phyloP scores from a whole-genome alignment of 495 filamentous ascomycete genomes.

The Sordaria brevicollis region DNA sequence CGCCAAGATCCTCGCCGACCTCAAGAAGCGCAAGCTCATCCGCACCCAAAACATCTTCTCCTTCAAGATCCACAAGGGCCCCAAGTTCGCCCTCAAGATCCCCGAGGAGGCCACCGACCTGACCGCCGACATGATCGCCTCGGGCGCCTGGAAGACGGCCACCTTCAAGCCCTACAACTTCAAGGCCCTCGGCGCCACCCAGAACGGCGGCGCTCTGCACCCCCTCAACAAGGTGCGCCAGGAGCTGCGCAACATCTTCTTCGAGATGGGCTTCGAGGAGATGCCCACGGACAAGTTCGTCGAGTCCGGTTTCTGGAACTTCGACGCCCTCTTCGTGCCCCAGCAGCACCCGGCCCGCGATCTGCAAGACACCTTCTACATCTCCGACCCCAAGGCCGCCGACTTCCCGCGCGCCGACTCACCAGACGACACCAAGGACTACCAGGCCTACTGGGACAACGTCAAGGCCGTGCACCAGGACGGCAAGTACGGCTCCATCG shows the following conservation, averaged over 20 bases:
- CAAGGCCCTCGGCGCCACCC: constrained; percentile 72
- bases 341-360: constrained; percentile 97
- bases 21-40: constrained; percentile 84
- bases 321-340: constrained; percentile 92
- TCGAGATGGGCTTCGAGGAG: constrained; percentile 81
- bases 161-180: constrained; percentile 97
- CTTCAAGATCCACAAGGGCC: constrained; percentile 73
- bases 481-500: constrained; percentile 86
- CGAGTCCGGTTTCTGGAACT: constrained; percentile 97
- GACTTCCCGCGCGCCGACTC: constrained; percentile 52
- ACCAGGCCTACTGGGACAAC: constrained; percentile 78
- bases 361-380: constrained; percentile 96
- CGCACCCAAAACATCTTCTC: constrained; percentile 71
- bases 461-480: constrained; percentile 70
- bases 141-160: constrained; percentile 71
- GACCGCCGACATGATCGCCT: constrained; percentile 82
- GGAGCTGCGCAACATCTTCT: constrained; percentile 83
- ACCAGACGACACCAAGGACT: constrained; percentile 60
- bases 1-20: constrained; percentile 60
- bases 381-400: constrained; percentile 72
- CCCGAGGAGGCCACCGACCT: constrained; percentile 91
- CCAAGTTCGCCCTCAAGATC: constrained; percentile 76
- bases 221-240: constrained; percentile 88
- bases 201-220: constrained; percentile 77
- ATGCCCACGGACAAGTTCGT: constrained; percentile 76